phyloP scores from a whole-genome alignment of 805 yeast species.

The Wickerhamiella shivajii region DNA sequence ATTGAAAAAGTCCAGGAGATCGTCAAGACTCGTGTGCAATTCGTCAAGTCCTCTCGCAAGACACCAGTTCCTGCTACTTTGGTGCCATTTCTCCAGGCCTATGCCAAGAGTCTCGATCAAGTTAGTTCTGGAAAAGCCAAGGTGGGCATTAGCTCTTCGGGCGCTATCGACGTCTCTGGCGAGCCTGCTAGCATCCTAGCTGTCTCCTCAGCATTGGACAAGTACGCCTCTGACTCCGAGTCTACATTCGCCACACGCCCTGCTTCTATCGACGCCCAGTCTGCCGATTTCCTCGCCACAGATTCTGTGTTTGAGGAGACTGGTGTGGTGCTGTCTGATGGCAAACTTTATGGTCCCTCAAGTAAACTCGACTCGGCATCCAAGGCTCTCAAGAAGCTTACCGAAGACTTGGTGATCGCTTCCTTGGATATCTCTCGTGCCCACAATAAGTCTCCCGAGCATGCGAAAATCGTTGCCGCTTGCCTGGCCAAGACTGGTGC shows the following conservation, averaged over 20 bases:
- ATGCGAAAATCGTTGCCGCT: slow-evolving; percentile 62
- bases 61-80: background rate
- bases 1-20: slow-evolving; percentile 52
- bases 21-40: slow-evolving; percentile 51
- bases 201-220: slow-evolving; percentile 25
- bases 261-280: slow-evolving; percentile 1
- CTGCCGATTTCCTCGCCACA: slow-evolving; percentile 4
- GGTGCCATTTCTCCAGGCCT: slow-evolving; percentile 2
- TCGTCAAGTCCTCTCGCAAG: slow-evolving; percentile 8
- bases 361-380: slow-evolving; percentile 46
- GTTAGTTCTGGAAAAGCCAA: slow-evolving; percentile 26
- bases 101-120: slow-evolving; percentile 9
- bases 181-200: slow-evolving; percentile 22
- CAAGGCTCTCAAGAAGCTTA: slow-evolving; percentile 41
- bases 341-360: slow-evolving; percentile 49
- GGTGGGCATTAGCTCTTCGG: slow-evolving; percentile 1
- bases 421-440: slow-evolving; percentile 75
- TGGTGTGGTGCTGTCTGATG: slow-evolving; percentile 34
- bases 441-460: slow-evolving; percentile 63
- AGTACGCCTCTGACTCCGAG: slow-evolving; percentile 4
- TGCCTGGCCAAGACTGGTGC: slow-evolving; percentile 32
- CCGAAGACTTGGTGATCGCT: slow-evolving; percentile 47
- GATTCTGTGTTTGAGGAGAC: slow-evolving; percentile 14
- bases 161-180: slow-evolving; percentile 12
- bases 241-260: slow-evolving; percentile 1